Evolutionary conservation across 1,284 basidiomycete species (phyloP), one percentile per base, ranked within the genome.

Genomic region (Apiotrichum domesticum): DNA sequence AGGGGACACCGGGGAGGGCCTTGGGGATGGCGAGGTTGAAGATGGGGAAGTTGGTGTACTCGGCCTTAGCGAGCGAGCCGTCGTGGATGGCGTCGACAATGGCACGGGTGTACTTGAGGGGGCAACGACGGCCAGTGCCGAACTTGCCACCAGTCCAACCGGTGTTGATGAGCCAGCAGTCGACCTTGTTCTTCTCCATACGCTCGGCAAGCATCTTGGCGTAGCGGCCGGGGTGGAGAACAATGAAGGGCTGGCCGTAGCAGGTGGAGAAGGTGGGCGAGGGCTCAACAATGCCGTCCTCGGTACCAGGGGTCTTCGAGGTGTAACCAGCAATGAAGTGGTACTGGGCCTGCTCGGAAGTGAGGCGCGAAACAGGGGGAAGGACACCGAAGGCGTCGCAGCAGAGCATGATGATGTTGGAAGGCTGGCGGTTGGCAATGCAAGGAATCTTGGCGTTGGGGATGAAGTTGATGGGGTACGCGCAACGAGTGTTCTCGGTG

Each of bases 101-200:
- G 62, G 87, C 87, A 58, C 95, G 90, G 45, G 95, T 98, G 81
- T 87, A 91, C 77, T 90, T 90, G 80, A 97, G 86, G 35, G 93
- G 87, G 84, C 93, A 97, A 64, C 93, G 89, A 78, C 88, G 89
- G 66, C 90, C 90, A 37, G 77, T 77, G 57, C 95, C 95, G 76
- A 86, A 98, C 79, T 92, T 93, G 76, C 95, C 95, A 61, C 90
- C 87, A 56, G 90, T 88, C 95, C 95, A 98, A 70, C 95, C 95
- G 21, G 95, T 98, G 87, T 98, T 98, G 84, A 98, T 90, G 72
- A 98, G 84, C 91, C 91, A 98, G 82, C 94, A 97, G 79, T 95
- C 80, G 72, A 93, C 93, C 63, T 91, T 85, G 80, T 90, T 83
- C 79, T 87, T 84, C 58, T 86, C 79, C 95, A 98, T 98, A 71